Conservation (phyloP, 2,329 filamentous ascomycete genomes). For the Chaetomium sp. region DNA sequence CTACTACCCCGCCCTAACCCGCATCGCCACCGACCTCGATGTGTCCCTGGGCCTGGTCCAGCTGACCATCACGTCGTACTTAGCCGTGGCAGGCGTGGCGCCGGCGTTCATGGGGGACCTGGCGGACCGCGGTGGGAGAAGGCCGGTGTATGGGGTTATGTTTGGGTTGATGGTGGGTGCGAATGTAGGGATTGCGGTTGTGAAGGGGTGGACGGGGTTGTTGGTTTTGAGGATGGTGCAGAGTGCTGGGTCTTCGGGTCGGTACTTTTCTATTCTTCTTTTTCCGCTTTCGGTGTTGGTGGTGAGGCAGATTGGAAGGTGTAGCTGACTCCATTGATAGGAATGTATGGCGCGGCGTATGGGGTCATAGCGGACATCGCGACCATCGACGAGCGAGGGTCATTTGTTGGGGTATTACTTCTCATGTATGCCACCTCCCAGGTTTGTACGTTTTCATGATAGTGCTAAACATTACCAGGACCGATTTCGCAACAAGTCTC, state of each 20-base stretch:
- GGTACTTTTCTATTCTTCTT: not conserved
- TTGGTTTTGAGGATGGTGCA: constrained; percentile 47
- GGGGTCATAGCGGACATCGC: constrained; percentile 58
- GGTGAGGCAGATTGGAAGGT: not conserved
- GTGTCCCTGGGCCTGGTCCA: constrained; percentile 39
- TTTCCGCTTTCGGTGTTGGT: not conserved
- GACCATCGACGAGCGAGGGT: constrained; percentile 54
- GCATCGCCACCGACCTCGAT: constrained; percentile 34
- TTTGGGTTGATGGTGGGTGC: constrained; percentile 42
- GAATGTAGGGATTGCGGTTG: constrained; percentile 41
- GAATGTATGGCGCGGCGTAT: constrained; percentile 11
- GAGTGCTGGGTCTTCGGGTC: constrained; percentile 14
- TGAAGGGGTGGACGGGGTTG: constrained; percentile 39
- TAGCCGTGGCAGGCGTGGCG: constrained; percentile 37
- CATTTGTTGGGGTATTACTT: constrained; percentile 47
- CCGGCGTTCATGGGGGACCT: constrained; percentile 25
- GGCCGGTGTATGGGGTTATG: constrained; percentile 41
- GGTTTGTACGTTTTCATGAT: not conserved
- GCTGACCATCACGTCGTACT: constrained; percentile 39
- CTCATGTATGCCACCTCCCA: constrained; percentile 26
- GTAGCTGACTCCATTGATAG: not conserved
- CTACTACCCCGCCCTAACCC: constrained; percentile 37
- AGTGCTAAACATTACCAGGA: constrained; percentile 4
- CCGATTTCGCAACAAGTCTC: constrained; percentile 34
- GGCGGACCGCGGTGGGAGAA: constrained; percentile 25